Evolutionary conservation across 192 early-diverging fungal species (phyloP), one percentile per base, ranked within the genome.

Genomic region (Coemansia sp.): DNA sequence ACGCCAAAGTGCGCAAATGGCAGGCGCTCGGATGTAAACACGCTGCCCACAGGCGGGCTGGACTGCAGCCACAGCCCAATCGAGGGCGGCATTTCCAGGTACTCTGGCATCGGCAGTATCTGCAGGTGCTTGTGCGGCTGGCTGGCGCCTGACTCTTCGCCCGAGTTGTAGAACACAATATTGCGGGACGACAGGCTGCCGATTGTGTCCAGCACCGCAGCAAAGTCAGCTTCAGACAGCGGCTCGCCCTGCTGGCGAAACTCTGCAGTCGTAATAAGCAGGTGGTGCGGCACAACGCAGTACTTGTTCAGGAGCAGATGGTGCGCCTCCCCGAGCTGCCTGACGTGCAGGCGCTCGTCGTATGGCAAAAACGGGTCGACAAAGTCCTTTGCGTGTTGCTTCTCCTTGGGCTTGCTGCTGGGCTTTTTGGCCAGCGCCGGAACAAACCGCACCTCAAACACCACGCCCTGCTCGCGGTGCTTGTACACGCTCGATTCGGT

Each of bases 91-190:
- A 40, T 16, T 12, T 28, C 58, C 67, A 67, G 47, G 49, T 54
- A 60, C 29, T 59, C 51, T 10, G 70, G 71, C 71, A 82, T 72
- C 16, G 85, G 85, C 42, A 88, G 58, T 18, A 87, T 25, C 72
- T 88, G 87, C n/a, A 86, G 22, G 45, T 88, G 87, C 52, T 87
- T 87, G 66, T 88, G 87, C 16, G 84, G 85, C 50, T 81, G 78
- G 31, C 78, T 81, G 24, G 78, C 78, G 0, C 78, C 78, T 4
- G 78, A 81, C 27, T 75, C 69, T 22, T 71, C 69, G 5, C 78
- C 78, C 30, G 69, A 69, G 47, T 81, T 81, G 45, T 81, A 81
- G 43, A 81, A 81, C 22, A 75, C 72, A 45, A 81, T 75, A 9
- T 75, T 69, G 22, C 57, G 53, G 24, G 28, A 25, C 16, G 65